Evolutionary conservation across 306 rosid genomes (phyloP).

Genomic region (Aeschynomene evenia): DNA sequence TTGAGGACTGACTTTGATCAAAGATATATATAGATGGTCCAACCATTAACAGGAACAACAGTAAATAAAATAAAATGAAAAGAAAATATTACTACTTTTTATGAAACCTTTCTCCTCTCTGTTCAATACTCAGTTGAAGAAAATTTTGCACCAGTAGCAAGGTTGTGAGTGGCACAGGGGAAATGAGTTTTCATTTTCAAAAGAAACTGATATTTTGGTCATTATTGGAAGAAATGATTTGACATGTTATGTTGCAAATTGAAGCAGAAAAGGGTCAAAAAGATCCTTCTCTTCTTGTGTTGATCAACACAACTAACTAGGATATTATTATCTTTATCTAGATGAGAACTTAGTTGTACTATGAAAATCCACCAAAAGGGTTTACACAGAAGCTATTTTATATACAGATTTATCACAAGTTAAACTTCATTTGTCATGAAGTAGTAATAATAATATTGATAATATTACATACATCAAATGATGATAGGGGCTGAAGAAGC

Average conservation of each 20-base stretch:
- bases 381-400: constrained; percentile 60
- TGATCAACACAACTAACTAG: constrained; percentile 45
- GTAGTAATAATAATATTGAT: no score
- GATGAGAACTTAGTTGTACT: constrained; percentile 31
- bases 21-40: constrained; percentile 29
- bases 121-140: neutral
- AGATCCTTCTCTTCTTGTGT: constrained; percentile 32
- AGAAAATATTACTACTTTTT: no score
- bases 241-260: constrained; percentile 12
- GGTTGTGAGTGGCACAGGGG: neutral
- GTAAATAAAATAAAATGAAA: no score
- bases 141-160: no score
- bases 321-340: no score
- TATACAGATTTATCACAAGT: constrained; percentile 51
- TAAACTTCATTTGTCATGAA: constrained; percentile 54
- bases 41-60: constrained; percentile 14
- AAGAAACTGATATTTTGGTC: constrained; percentile 17
- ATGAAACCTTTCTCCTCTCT: no score
- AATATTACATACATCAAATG: constrained; percentile 71
- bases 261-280: constrained; percentile 44
- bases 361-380: constrained; percentile 33
- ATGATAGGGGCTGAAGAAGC: constrained; percentile 32
- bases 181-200: neutral
- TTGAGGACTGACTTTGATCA: constrained; percentile 11
- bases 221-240: constrained; percentile 20